Evolutionary conservation across 176 grass and related monocot genomes (phyloP), one percentile per base, ranked within the genome.

Genomic region (Rhipidocladum racemiflorum): DNA sequence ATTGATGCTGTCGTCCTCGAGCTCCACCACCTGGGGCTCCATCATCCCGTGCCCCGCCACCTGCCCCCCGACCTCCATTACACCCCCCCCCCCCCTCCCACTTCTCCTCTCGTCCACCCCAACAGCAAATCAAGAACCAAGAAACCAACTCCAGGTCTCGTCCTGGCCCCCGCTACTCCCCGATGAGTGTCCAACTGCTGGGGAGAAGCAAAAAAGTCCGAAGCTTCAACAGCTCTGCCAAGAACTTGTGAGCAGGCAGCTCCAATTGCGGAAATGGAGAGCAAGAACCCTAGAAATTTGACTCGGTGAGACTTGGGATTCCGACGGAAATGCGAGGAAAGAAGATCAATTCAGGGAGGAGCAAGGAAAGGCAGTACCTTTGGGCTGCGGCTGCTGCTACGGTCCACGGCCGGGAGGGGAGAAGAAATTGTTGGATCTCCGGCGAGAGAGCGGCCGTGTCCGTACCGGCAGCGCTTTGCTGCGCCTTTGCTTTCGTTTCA

Each of bases 1-100:
- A 76, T 93, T 95, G 85, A 99, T 99, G 85, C 82, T 99, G 55
- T 99, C 96, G 17, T 99, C 96, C 84, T 99, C 96, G 35, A 98
- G 89, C 43, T 95, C 90, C 46, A 82, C 90, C 38, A 88, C 90
- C 39, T 91, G 92, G 56, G 82, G 16, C 35, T 95, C 96, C 87
- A 95, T 91, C 83, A 91, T 79, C 68, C 81, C 57, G 32, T 86
- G 81, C 51, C 25, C 82, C 42, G 66, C 55, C 69, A 50, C 68
- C 32, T 70, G 62, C 23, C 35, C 85, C 29, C 53, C 67, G 17
- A 82, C 69, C 54, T 93, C 89, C 87, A 91, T 88, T 61, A 30
- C 53, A 56, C 17, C 12, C 18, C 66, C 51, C 64, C 49, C 21
- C 69, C 74, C 32, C 63, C 83, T 79, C 53, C 64, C 50, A 8